Base-by-base conservation (phyloP, 2,329 filamentous ascomycete species). In the Hymenoscyphus infarciens region DNA sequence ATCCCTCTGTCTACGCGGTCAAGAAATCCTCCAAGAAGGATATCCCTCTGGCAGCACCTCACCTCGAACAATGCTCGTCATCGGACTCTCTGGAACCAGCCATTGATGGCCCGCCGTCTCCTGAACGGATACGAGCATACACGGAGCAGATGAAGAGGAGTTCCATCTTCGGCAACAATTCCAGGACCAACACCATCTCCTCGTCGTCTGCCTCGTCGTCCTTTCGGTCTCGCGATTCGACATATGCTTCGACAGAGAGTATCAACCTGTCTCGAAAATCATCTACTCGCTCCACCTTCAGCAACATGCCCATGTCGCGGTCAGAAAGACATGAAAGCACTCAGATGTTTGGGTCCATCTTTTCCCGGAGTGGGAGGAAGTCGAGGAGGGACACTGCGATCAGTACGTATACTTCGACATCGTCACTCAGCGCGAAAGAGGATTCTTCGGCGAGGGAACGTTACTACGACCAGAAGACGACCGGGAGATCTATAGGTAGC, bases 201-300 rank as follows among this genome's bases (percentile, higher is more conserved):
- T 86, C 84, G 35, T 85, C 83, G 10, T 86, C 84, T n/a, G 79
- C 79, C 16, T 82, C 83, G 5, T 83, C 83, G 1, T 86, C 83
- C 11, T 74, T 81, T 64, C 77, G 78, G 55, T 83, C 82, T 16
- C 72, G 79, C 53, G 69, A 72, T n/a, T 72, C 70, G 56, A 69
- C 64, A 22, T 64, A 63, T 56, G 61, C 64, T 56, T 72, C 71
- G 22, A 65, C 65, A 33, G 71, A 72, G 39, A 66, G 66, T 59
- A 56, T 78, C 59, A 78, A 75, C 45, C 71, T 87, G 35, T 84
- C 81, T 53, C 79, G 85, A 62, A 81, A 80, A 62, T 82, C 85
- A 5, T 88, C 86, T 1, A 79, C 78, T 55, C 79, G 81, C 55
- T 87, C 85, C 13, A 81, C 77, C 15, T 76, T 77, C 19, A 82